phyloP scores from a whole-genome alignment of 257 asterid species.

The Solanum sitiens region DNA sequence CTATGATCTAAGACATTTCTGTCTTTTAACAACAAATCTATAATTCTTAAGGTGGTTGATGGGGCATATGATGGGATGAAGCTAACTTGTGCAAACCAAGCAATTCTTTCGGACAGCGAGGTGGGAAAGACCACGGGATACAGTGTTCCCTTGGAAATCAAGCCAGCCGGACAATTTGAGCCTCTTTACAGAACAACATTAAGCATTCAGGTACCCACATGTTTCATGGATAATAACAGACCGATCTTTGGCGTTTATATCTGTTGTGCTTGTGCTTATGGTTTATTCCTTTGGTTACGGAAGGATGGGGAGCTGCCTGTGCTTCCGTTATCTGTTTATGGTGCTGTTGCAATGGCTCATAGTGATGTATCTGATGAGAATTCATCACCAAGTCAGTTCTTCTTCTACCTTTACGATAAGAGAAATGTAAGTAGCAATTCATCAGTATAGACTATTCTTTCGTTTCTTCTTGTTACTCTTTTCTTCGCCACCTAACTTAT shows the following conservation, averaged over 20 bases:
- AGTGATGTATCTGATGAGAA: conserved; percentile 68
- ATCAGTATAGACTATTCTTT: not conserved
- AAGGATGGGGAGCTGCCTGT: conserved; percentile 98
- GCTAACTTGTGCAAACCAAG: conserved; percentile 69
- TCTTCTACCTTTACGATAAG: conserved; percentile 92
- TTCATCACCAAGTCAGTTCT: conserved; percentile 94
- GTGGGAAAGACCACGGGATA: conserved; percentile 51
- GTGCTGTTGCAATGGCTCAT: conserved; percentile 93
- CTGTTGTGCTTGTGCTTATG: not conserved
- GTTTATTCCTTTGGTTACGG: conserved; percentile 1
- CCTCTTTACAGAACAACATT: conserved; percentile 83
- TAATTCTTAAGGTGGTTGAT: conserved; percentile 54
- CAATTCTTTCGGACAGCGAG: conserved; percentile 60
- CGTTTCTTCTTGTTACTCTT: not conserved
- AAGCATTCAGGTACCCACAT: conserved; percentile 58
- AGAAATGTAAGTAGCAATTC: conserved; percentile 55
- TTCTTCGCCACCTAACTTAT: not conserved
- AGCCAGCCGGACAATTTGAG: conserved; percentile 92
- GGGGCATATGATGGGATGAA: conserved; percentile 80
- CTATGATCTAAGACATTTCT: not conserved
- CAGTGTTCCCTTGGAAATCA: conserved; percentile 78
- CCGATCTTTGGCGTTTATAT: not conserved
- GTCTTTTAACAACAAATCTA: not conserved
- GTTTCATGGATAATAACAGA: not conserved
- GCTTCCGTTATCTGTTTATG: conserved; percentile 90